Base-by-base conservation (phyloP, 2,329 filamentous ascomycete genomes). In the Ophiostoma sp. region DNA sequence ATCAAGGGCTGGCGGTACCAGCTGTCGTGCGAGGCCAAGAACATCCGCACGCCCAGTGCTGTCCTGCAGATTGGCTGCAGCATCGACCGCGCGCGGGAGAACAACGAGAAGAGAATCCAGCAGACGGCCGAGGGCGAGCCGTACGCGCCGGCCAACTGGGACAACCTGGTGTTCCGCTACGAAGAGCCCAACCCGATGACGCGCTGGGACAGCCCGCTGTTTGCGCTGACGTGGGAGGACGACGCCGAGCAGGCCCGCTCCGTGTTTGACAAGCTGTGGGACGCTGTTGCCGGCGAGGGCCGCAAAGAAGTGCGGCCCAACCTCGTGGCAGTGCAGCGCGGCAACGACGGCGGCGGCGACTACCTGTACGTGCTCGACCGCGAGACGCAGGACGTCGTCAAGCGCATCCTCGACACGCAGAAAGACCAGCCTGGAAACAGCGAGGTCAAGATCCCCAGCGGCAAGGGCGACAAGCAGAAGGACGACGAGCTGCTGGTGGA, bases 1-100 rank as follows among this genome's bases (percentile, higher is more conserved):
- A 96, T 96, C 81, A 95, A 95, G 79, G 92, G 92, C 52, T 95
- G 91, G 86, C 85, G 92, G 67, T 96, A 96, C 78, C 92, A 96
- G 82, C 82, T 96, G 31, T 90, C 90, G 78, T 94, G 92, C 81
- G 92, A 95, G 80, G 88, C 92, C 52, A 95, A 95, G 79, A 92
- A 92, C 67, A 81, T 91, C 69, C 82, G 89, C 73, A 95, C 92
- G 3, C 87, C 90, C 3, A 90, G 86, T 79, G 93, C 90, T 76
- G 87, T 95, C 70, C 81, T 95, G 73, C 87, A 89, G 78, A 81
- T 90, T 64, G 87, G 87, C 0, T 87, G 85, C 73, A 76, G 81
- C 11, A 78, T 81, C 3, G 85, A 87, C n/a, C 78, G 78, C 72
- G 85, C 87, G 2, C 79, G 78, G 72, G 77, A 77, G 31, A 83